Conservation (phyloP, 805 yeast genomes). For the Ogataea henricii region DNA sequence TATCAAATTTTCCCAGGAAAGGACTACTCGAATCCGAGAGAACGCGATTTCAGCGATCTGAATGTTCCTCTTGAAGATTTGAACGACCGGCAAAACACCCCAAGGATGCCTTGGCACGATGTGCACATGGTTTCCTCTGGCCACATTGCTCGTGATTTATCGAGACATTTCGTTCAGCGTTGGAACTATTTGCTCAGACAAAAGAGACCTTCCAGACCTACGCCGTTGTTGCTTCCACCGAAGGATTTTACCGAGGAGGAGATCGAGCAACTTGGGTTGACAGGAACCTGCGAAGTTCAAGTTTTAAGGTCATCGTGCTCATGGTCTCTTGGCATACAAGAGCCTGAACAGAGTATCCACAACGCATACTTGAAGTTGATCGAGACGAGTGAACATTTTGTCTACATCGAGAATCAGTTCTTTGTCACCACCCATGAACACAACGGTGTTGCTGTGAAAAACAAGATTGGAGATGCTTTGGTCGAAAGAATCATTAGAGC, state of each 20-base stretch:
- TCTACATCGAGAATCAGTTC: slow-evolving; percentile 94
- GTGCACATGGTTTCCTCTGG: slow-evolving; percentile 96
- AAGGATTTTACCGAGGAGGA: slow-evolving; percentile 80
- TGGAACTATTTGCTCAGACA: slow-evolving; percentile 95
- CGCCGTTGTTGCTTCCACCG: slow-evolving; percentile 92
- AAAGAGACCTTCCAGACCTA: slow-evolving; percentile 90
- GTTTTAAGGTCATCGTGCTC: slow-evolving; percentile 83
- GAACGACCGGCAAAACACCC: slow-evolving; percentile 78
- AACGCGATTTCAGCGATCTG: slow-evolving; percentile 77
- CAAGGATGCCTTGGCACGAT: slow-evolving; percentile 99
- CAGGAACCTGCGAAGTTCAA: slow-evolving; percentile 92
- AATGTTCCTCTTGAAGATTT: slow-evolving; percentile 88
- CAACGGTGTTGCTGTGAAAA: slow-evolving; percentile 81
- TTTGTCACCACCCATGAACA: slow-evolving; percentile 87
- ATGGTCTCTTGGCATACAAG: slow-evolving; percentile 90
- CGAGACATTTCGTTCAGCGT: slow-evolving; percentile 94
- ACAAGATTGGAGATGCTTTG: slow-evolving; percentile 92
- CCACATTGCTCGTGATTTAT: slow-evolving; percentile 87
- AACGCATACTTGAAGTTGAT: slow-evolving; percentile 88
- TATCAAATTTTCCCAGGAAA: slow-evolving; percentile 89
- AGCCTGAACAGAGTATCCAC: slow-evolving; percentile 87
- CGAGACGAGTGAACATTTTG: slow-evolving; percentile 88
- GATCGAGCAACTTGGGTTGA: slow-evolving; percentile 56
- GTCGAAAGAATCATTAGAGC: slow-evolving; percentile 96
- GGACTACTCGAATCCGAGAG: slow-evolving; percentile 95